phyloP scores from a whole-genome alignment of 345 rosid genomes.

The Dimocarpus longan region DNA sequence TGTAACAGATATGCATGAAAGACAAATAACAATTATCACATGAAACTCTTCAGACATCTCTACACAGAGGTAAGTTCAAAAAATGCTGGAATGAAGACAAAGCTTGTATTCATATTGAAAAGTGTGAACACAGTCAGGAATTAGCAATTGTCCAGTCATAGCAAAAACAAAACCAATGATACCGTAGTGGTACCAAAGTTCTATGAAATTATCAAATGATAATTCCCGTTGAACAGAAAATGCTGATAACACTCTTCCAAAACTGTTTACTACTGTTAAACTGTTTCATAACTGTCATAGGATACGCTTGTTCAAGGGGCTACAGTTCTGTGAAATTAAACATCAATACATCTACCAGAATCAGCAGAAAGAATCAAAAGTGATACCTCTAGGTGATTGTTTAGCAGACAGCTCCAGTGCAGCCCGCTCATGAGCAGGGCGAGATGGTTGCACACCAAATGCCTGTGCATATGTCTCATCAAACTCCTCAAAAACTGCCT shows the following conservation, averaged over 20 bases:
- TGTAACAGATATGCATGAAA: background rate
- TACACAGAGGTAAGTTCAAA: background rate
- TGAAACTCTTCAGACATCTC: background rate
- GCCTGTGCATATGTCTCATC: conserved; percentile 99
- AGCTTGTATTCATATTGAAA: background rate
- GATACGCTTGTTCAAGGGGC: background rate
- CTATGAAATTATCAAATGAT: background rate
- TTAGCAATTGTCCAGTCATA: background rate
- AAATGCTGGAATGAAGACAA: background rate
- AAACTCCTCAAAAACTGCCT: conserved; percentile 90
- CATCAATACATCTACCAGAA: conserved; percentile 19
- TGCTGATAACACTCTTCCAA: background rate
- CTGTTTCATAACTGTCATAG: background rate
- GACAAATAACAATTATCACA: background rate
- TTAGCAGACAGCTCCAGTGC: conserved; percentile 43
- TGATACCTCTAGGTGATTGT: conserved; percentile 66
- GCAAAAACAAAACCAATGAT: background rate
- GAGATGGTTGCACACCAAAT: conserved; percentile 69
- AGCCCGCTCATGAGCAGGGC: conserved; percentile 35
- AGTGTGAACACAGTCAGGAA: background rate
- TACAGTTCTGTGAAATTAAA: background rate
- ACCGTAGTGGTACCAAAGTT: background rate
- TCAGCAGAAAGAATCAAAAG: conserved; percentile 21
- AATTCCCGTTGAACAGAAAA: background rate
- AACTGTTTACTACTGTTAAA: background rate